Evolutionary conservation across 2,329 filamentous ascomycete species (phyloP).

Genomic region (Cladosporium sp.): DNA sequence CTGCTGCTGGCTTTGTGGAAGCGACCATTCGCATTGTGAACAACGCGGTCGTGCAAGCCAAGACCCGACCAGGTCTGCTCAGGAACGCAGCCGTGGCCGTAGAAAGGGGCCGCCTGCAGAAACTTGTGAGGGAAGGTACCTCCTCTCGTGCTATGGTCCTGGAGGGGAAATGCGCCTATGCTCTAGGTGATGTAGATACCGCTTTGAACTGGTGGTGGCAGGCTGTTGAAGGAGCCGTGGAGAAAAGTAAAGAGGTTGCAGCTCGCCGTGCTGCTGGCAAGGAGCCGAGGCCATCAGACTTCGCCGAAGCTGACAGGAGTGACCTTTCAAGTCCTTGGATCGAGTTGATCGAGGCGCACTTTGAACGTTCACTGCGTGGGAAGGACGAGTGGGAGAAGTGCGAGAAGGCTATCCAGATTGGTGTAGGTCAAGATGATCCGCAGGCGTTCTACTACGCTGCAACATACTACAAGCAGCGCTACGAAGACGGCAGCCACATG

Average conservation of each 20-base stretch:
- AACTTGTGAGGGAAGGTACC: constrained; percentile 19
- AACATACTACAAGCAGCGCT: constrained; percentile 20
- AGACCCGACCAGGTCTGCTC: constrained; percentile 16
- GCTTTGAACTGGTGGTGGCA: constrained; percentile 26
- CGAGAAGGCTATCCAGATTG: constrained; percentile 11
- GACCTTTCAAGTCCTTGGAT: constrained; percentile 31
- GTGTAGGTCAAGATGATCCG: constrained; percentile 39
- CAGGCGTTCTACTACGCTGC: constrained; percentile 38
- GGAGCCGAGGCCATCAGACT: background rate
- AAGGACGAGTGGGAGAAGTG: constrained; percentile 3
- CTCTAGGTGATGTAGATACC: constrained; percentile 21
- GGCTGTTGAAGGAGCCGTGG: constrained; percentile 22
- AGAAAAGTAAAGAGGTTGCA: background rate
- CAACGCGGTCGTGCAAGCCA: constrained; percentile 16
- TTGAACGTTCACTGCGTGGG: constrained; percentile 13
- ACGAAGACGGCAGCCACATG: constrained; percentile 18
- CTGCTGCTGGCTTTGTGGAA: constrained; percentile 20
- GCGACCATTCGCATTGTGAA: constrained; percentile 24
- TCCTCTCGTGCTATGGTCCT: constrained; percentile 27
- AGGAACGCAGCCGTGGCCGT: constrained; percentile 15
- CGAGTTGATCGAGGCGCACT: constrained; percentile 25
- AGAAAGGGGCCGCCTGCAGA: constrained; percentile 20
- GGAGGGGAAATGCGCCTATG: constrained; percentile 26
- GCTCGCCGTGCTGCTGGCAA: background rate
- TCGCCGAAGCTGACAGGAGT: constrained; percentile 9